Evolutionary conservation across 129 eudicot species (phyloP).

Genomic region (Saposhnikovia divaricata): DNA sequence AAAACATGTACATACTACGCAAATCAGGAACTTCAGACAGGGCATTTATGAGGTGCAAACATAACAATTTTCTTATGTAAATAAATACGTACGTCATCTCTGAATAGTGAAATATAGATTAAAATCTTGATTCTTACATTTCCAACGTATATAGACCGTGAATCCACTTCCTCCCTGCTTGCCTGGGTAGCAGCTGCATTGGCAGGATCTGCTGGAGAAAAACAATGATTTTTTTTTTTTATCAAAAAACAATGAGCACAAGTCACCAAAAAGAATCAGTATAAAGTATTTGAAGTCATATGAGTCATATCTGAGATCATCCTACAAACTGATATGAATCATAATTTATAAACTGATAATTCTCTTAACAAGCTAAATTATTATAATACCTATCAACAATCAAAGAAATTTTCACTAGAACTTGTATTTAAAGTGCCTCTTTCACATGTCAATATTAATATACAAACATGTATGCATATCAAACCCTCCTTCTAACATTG

Average conservation of each 20-base stretch:
- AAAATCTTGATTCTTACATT: slow-evolving; percentile 53
- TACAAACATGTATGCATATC: not conserved
- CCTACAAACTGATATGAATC: not conserved
- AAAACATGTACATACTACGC: not conserved
- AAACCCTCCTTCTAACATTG: not conserved
- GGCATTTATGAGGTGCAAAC: not conserved
- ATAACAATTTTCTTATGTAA: not conserved
- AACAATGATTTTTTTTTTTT: not conserved
- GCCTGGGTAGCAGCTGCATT: slow-evolving; percentile 66
- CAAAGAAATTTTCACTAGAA: not conserved
- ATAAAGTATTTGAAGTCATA: not conserved
- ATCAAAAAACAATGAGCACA: not conserved
- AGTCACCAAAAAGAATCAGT: not conserved
- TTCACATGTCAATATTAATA: not conserved
- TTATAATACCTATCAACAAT: not conserved
- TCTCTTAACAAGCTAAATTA: not conserved
- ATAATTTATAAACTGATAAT: not conserved
- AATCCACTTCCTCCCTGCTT: slow-evolving; percentile 82
- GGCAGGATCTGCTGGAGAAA: slow-evolving; percentile 62
- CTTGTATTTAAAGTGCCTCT: not conserved
- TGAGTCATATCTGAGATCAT: not conserved
- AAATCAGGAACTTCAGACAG: not conserved
- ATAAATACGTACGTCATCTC: not conserved
- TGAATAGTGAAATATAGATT: not conserved
- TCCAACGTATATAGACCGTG: slow-evolving; percentile 83